Conservation (phyloP, 2,329 filamentous ascomycete species). For the Claviceps citrina region DNA sequence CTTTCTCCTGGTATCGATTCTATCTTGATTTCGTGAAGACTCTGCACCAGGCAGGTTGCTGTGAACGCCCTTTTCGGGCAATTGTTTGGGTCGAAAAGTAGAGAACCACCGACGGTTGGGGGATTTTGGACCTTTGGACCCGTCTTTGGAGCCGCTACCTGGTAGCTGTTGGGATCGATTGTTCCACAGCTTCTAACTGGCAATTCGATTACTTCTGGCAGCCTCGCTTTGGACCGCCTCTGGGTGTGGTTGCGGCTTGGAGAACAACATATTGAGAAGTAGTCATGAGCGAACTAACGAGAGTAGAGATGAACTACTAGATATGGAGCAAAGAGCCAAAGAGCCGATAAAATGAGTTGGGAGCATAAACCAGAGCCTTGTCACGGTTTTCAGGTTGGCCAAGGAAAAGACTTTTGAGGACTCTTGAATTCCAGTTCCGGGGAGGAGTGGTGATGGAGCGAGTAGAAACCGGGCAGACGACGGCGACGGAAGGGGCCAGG, state of each 20-base stretch:
- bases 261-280: slow-evolving; percentile 11
- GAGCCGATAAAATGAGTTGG: slow-evolving; percentile 1
- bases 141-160: slow-evolving; percentile 1
- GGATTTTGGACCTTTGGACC: slow-evolving; percentile 1
- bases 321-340: slow-evolving; percentile 4
- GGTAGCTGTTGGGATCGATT: slow-evolving; percentile 9
- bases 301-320: slow-evolving; percentile 4
- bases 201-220: slow-evolving; percentile 6
- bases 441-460: background rate
- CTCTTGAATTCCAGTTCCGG: background rate
- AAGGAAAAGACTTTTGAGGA: background rate
- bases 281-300: slow-evolving; percentile 6
- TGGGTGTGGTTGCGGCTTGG: slow-evolving; percentile 8
- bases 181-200: slow-evolving; percentile 16
- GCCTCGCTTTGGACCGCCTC: slow-evolving; percentile 5
- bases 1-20: background rate
- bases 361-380: slow-evolving; percentile 1
- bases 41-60: background rate
- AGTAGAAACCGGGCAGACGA: background rate
- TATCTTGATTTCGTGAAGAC: background rate
- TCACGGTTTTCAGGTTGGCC: background rate
- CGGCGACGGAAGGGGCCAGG: background rate
- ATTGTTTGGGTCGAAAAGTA: slow-evolving; percentile 7
- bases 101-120: slow-evolving; percentile 10
- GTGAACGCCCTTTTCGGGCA: background rate